Evolutionary conservation across 2,329 filamentous ascomycete genomes (phyloP).

Genomic region (Pseudogymnoascus sp.): DNA sequence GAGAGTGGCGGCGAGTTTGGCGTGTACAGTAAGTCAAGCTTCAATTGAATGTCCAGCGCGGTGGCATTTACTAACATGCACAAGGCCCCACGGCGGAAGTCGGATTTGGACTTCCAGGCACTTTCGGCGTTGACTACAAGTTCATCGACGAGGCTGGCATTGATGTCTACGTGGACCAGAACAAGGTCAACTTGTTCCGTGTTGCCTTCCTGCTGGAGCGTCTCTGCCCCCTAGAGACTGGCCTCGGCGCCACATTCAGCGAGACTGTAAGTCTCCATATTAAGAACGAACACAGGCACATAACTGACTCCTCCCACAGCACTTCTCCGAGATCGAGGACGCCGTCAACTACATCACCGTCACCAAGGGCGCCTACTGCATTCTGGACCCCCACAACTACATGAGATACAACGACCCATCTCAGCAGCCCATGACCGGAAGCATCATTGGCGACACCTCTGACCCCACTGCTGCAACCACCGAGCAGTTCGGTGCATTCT

Average conservation of each 20-base stretch:
- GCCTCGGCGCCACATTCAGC: constrained; percentile 41
- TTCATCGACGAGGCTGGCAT: constrained; percentile 41
- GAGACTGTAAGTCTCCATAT: constrained; percentile 32
- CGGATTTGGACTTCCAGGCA: constrained; percentile 40
- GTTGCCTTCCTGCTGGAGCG: constrained; percentile 43
- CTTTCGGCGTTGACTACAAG: constrained; percentile 41
- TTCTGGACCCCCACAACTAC: constrained; percentile 46
- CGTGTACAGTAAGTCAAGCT: constrained; percentile 30
- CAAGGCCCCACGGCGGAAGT: constrained; percentile 24
- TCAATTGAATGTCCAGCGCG: not conserved
- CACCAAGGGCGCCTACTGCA: constrained; percentile 37
- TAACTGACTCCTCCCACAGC: constrained; percentile 18
- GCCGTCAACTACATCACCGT: constrained; percentile 43
- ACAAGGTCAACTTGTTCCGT: constrained; percentile 40
- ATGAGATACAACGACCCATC: constrained; percentile 47
- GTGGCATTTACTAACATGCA: not conserved
- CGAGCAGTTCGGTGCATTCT: constrained; percentile 40
- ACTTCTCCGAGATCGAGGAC: constrained; percentile 38
- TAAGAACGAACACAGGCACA: no score
- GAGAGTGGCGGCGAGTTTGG: constrained; percentile 41
- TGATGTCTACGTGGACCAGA: constrained; percentile 38
- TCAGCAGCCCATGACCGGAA: constrained; percentile 39
- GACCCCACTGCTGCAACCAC: constrained; percentile 40
- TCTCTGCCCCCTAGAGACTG: constrained; percentile 39
- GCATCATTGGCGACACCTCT: constrained; percentile 39